A percentile compares a stretch with the other conserved stretches of the same genome.
phyloP scores from a whole-genome alignment of 345 rosid genomes.

The Triadica sebifera region DNA sequence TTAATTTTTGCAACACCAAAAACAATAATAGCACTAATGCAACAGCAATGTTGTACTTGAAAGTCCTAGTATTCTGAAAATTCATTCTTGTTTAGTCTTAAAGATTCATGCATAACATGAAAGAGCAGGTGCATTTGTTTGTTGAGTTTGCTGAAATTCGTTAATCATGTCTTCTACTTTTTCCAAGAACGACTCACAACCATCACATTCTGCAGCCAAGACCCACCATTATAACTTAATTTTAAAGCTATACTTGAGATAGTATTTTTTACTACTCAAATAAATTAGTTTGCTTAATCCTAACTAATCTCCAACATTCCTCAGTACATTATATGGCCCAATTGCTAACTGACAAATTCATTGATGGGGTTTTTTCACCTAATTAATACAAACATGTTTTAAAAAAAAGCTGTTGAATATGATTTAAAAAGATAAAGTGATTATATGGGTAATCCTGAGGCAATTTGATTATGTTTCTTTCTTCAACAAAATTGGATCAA shows the following conservation, averaged over 20 bases:
- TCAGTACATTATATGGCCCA: background rate
- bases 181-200: background rate
- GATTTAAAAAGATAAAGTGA: background rate
- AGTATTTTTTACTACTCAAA: background rate
- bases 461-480: background rate
- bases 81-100: background rate
- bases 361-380: slow-evolving; percentile 4
- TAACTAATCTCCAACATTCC: background rate
- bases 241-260: background rate
- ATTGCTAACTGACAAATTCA: background rate
- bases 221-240: background rate
- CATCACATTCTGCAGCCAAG: background rate
- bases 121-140: slow-evolving; percentile 2
- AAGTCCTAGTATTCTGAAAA: too few species aligned
- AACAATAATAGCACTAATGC: too few species aligned
- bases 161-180: background rate
- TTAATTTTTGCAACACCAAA: too few species aligned
- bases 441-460: background rate
- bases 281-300: slow-evolving; percentile 2
- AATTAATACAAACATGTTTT: background rate
- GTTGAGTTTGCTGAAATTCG: slow-evolving; percentile 14
- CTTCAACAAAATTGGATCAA: too few species aligned
- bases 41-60: too few species aligned
- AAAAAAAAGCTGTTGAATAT: background rate
- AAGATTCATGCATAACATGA: background rate